Conservation (phyloP, 441 rosid species). For the Bruguiera hainesii region DNA sequence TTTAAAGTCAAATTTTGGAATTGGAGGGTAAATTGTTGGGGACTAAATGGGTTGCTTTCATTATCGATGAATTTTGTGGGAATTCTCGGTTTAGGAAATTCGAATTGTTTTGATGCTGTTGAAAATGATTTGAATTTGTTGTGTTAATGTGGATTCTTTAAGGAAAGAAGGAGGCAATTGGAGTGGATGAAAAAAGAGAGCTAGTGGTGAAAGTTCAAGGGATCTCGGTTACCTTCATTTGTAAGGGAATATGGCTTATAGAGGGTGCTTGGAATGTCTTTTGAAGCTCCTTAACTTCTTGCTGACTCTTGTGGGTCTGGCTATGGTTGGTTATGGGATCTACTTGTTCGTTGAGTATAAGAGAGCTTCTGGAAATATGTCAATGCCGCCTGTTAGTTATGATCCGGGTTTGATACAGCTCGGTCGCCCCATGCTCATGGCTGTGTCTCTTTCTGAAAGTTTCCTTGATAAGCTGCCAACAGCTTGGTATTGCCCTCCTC, state of each 20-base stretch:
- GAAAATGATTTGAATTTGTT: not conserved
- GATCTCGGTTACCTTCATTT: not conserved
- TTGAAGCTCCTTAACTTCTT: constrained; percentile 82
- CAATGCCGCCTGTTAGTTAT: constrained; percentile 26
- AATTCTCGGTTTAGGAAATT: no score
- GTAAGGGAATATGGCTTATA: constrained; percentile 60
- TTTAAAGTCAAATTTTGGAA: no score
- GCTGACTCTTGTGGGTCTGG: constrained; percentile 80
- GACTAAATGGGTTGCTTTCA: no score
- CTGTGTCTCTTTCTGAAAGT: constrained; percentile 52
- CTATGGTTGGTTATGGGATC: constrained; percentile 95
- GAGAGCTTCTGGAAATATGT: constrained; percentile 31
- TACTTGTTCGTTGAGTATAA: constrained; percentile 87
- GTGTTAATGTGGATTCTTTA: constrained; percentile 8
- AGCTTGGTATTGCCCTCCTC: constrained; percentile 59
- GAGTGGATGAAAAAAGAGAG: constrained; percentile 16
- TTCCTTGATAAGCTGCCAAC: constrained; percentile 61
- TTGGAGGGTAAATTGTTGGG: no score
- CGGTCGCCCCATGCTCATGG: constrained; percentile 89
- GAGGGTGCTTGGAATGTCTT: constrained; percentile 75
- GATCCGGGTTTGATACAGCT: constrained; percentile 43
- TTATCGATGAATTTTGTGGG: no score
- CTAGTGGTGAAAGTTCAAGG: not conserved
- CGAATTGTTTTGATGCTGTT: no score
- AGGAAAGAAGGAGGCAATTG: constrained; percentile 3